Conservation (phyloP, 1,284 basidiomycete genomes). For the Ustilago curta region DNA sequence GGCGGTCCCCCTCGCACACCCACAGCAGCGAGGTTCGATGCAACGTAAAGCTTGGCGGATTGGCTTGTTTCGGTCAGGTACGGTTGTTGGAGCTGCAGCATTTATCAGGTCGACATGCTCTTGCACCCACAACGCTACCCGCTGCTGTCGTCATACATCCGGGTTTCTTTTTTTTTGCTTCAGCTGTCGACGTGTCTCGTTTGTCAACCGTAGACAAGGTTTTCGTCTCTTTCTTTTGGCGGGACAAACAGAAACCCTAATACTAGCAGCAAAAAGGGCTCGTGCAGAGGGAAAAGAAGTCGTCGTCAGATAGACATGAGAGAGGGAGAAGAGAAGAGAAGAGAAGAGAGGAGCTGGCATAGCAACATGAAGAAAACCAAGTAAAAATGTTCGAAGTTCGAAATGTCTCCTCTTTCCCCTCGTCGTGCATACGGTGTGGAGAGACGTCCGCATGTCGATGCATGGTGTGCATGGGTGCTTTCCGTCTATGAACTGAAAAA, state of each 20-base stretch:
- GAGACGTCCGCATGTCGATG: no score
- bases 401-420: constrained; percentile 1
- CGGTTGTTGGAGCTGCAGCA: not conserved
- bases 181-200: not conserved
- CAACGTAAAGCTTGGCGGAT: not conserved
- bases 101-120: not conserved
- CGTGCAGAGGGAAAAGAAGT: not conserved
- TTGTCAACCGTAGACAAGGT: constrained; percentile 1
- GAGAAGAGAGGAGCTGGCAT: not conserved
- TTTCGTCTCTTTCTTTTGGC: constrained; percentile 3
- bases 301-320: not conserved
- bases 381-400: constrained; percentile 17
- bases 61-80: constrained; percentile 1
- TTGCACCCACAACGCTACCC: not conserved
- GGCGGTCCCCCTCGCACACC: not conserved
- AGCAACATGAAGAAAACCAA: constrained; percentile 19
- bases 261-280: not conserved
- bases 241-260: constrained; percentile 28
- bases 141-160: constrained; percentile 32
- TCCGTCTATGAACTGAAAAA: constrained; percentile 34
- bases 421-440: no score
- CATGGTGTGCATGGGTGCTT: constrained; percentile 3
- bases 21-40: no score
- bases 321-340: not conserved
- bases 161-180: no score